Percentiles rank a stretch among this genome's conserved stretches.
These are phyloP conservation scores for Lipomyces chichibuensis DNA, from an alignment of 805 yeast genomes.

Conservation along the genomic window DNA sequence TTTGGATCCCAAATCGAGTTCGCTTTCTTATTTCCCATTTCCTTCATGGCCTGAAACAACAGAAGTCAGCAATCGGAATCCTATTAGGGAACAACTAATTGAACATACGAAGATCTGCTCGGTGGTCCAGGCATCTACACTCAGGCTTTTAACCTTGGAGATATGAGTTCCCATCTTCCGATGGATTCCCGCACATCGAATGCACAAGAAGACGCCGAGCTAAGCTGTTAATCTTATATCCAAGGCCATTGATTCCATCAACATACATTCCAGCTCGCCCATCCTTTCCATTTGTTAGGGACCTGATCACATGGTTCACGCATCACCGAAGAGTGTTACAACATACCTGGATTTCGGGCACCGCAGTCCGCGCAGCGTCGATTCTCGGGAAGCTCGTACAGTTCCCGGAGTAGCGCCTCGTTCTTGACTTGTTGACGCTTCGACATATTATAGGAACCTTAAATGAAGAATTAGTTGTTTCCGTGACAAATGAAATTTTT, in stretches of 20 bases:
- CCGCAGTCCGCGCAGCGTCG: slow-evolving; percentile 84
- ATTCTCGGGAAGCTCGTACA: slow-evolving; percentile 63
- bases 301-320: background rate
- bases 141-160: slow-evolving; percentile 69
- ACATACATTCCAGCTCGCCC: slow-evolving; percentile 44
- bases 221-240: slow-evolving; percentile 4
- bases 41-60: slow-evolving; percentile 36
- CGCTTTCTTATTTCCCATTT: slow-evolving; percentile 66
- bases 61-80: background rate
- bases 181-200: slow-evolving; percentile 81
- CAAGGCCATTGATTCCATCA: background rate
- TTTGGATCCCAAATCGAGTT: slow-evolving; percentile 68
- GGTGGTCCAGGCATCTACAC: slow-evolving; percentile 69
- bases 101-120: slow-evolving; percentile 54
- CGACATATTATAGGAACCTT: slow-evolving; percentile 38
- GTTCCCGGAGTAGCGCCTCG: slow-evolving; percentile 59
- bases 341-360: slow-evolving; percentile 60
- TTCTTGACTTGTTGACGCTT: slow-evolving; percentile 50
- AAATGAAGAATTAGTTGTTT: background rate
- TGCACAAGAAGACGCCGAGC: slow-evolving; percentile 77
- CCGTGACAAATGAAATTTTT: too few relatives aligned
- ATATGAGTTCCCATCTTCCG: slow-evolving; percentile 63
- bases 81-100: background rate
- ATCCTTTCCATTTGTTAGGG: slow-evolving; percentile 34
- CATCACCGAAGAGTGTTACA: background rate